phyloP scores from a whole-genome alignment of 306 rosid genomes.

The Nissolia schottii region DNA sequence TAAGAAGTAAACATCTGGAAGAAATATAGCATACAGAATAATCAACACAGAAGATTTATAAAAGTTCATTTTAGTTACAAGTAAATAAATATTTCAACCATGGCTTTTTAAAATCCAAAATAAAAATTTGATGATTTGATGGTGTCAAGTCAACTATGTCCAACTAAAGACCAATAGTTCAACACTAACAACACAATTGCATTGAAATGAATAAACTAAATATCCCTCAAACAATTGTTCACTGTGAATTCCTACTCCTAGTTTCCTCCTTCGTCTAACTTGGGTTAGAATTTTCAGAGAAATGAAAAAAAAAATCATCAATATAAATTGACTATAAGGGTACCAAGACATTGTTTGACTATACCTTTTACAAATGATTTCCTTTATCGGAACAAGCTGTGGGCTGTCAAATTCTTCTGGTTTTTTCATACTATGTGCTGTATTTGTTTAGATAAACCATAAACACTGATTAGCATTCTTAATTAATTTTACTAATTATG shows the following conservation, averaged over 20 bases:
- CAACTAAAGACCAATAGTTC: not conserved
- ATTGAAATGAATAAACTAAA: not conserved
- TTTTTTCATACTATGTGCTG: not conserved
- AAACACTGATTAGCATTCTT: not conserved
- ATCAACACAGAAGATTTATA: not conserved
- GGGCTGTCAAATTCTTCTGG: not conserved
- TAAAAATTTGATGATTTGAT: too few relatives aligned
- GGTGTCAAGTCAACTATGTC: not conserved
- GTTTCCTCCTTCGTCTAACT: not conserved
- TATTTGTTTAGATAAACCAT: not conserved
- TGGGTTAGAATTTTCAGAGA: not conserved
- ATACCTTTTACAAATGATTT: not conserved
- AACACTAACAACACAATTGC: not conserved
- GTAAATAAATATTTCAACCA: not conserved
- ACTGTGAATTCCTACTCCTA: not conserved
- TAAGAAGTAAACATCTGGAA: not conserved
- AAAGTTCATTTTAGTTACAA: not conserved
- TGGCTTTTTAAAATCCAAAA: not conserved
- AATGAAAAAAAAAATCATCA: not conserved
- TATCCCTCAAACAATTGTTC: not conserved
- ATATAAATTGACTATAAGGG: not conserved
- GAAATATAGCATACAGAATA: slow-evolving; percentile 1
- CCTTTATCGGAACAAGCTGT: not conserved
- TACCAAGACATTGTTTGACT: not conserved
- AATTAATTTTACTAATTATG: not conserved